phyloP scores from a whole-genome alignment of 1,284 basidiomycete genomes.

The Moesziomyces sp. region DNA sequence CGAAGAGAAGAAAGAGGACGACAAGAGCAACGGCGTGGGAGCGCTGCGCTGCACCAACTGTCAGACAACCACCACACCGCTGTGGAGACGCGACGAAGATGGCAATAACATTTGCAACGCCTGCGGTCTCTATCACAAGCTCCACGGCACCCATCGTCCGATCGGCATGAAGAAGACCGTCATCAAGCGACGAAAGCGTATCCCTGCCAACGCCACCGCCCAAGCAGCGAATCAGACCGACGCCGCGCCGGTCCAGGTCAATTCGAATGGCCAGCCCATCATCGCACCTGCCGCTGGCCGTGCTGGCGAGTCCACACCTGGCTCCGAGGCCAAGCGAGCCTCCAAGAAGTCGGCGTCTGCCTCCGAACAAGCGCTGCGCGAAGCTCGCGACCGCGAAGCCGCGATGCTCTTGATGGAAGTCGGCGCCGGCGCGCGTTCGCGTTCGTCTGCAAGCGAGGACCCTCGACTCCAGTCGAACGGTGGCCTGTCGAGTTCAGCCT shows the following conservation, averaged over 20 bases:
- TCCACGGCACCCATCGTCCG: constrained; percentile 94
- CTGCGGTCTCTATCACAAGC: constrained; percentile 88
- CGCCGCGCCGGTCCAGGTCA: constrained; percentile 44
- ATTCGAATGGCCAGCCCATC: constrained; percentile 40
- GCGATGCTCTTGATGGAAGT: constrained; percentile 66
- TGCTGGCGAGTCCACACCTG: constrained; percentile 13
- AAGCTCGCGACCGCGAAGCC: constrained; percentile 62
- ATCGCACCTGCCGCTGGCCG: constrained; percentile 43
- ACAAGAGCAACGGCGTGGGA: constrained; percentile 39
- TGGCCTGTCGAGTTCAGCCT: constrained; percentile 13
- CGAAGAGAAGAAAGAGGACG: constrained; percentile 39
- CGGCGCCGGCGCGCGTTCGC: constrained; percentile 38
- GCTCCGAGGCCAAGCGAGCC: constrained; percentile 23
- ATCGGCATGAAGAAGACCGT: constrained; percentile 99
- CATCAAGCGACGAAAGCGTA: constrained; percentile 96
- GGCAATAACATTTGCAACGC: constrained; percentile 91
- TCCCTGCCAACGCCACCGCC: constrained; percentile 68
- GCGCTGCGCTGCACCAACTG: constrained; percentile 79
- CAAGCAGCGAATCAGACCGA: constrained; percentile 40
- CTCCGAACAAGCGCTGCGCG: constrained; percentile 46
- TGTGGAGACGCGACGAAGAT: constrained; percentile 90
- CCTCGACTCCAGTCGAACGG: constrained; percentile 16
- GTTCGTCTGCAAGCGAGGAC: constrained; percentile 27
- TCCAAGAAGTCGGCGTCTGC: constrained; percentile 28
- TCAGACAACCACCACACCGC: constrained; percentile 86